Evolutionary conservation across 2,329 filamentous ascomycete genomes (phyloP).

Genomic region (Allantophomopsis lycopodina): DNA sequence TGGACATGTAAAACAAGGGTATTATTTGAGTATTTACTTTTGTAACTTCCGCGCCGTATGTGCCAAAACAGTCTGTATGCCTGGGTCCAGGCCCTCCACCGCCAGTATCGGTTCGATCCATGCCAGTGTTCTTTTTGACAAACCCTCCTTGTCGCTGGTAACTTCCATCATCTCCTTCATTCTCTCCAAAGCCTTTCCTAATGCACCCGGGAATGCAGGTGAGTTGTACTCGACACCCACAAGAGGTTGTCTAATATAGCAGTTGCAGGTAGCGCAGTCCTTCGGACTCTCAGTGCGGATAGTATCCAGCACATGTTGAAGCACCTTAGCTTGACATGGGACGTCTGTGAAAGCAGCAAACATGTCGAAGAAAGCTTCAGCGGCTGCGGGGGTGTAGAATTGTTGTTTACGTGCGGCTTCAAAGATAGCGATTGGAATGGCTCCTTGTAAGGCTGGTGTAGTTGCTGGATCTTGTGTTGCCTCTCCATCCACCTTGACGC

Average conservation of each 20-base stretch:
- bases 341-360: slow-evolving; percentile 57
- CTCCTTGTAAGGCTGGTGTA: slow-evolving; percentile 80
- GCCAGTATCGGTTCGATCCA: slow-evolving; percentile 42
- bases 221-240: slow-evolving; percentile 49
- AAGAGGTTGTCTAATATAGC: slow-evolving; percentile 58
- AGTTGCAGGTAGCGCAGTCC: slow-evolving; percentile 51
- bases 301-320: slow-evolving; percentile 58
- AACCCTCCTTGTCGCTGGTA: slow-evolving; percentile 26
- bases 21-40: neutral
- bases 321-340: slow-evolving; percentile 48
- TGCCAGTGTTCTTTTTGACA: slow-evolving; percentile 32
- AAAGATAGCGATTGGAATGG: slow-evolving; percentile 85
- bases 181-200: slow-evolving; percentile 49
- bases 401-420: slow-evolving; percentile 72
- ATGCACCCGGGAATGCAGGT: slow-evolving; percentile 57
- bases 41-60: slow-evolving; percentile 23
- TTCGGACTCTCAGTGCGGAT: slow-evolving; percentile 47
- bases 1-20: neutral
- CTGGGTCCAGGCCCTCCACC: slow-evolving; percentile 36
- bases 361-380: slow-evolving; percentile 68
- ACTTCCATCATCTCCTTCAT: slow-evolving; percentile 38
- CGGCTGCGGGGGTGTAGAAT: slow-evolving; percentile 50
- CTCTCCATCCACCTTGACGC: slow-evolving; percentile 38
- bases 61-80: slow-evolving; percentile 39
- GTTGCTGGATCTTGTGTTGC: slow-evolving; percentile 22